phyloP scores from a whole-genome alignment of 2,329 filamentous ascomycete species.

The Phialocephala subalpina region DNA sequence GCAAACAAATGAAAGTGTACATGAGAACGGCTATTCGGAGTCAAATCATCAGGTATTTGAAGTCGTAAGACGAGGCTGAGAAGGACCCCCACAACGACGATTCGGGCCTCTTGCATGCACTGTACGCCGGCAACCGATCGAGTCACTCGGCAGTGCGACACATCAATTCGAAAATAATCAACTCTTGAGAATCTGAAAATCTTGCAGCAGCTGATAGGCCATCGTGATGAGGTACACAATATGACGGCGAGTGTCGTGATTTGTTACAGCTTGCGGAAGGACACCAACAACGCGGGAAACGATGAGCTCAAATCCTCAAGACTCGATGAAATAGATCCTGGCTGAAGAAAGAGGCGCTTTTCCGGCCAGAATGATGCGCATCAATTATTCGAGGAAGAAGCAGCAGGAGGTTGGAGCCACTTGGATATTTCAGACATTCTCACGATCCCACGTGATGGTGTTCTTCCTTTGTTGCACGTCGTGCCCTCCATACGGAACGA shows the following conservation, averaged over 20 bases:
- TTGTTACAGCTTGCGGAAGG: background rate
- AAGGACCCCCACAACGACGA: background rate
- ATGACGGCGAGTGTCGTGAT: background rate
- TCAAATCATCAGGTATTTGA: background rate
- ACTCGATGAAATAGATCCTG: too few species aligned
- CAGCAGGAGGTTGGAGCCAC: too few species aligned
- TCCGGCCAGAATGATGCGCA: too few species aligned
- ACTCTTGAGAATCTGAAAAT: background rate
- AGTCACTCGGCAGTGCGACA: background rate
- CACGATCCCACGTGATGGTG: too few species aligned
- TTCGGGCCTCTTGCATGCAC: constrained; percentile 5
- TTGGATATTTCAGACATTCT: too few species aligned
- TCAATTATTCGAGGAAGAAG: too few species aligned
- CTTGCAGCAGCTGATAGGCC: background rate
- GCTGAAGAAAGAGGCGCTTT: too few species aligned
- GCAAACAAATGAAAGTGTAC: background rate
- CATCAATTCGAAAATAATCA: background rate
- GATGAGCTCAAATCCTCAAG: background rate
- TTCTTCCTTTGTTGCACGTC: background rate
- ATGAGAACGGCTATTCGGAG: too few species aligned
- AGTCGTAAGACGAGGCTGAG: background rate
- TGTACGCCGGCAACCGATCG: background rate
- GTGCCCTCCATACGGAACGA: background rate
- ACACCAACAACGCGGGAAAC: background rate
- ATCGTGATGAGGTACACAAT: background rate